These are phyloP conservation scores for Panaeolus cyanescens DNA, from an alignment of 768 basidiomycete genomes.

Conservation along the genomic window DNA sequence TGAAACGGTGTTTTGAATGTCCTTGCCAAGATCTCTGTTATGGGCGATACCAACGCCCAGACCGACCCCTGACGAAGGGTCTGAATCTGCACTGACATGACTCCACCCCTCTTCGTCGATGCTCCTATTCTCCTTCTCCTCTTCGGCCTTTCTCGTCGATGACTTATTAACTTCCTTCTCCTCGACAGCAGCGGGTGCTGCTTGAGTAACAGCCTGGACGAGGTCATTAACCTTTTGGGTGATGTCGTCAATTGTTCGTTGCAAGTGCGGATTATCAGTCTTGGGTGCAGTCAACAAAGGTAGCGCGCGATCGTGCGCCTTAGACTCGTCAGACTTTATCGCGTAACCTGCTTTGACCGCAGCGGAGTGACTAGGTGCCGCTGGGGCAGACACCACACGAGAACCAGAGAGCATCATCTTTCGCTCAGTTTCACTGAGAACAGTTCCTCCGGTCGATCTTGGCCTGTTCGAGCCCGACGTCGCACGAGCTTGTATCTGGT, in stretches of 20 bases:
- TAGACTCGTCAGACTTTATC: not conserved
- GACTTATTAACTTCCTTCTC: not conserved
- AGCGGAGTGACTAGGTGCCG: not conserved
- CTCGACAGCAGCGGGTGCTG: not conserved
- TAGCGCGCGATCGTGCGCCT: slow-evolving; percentile 17
- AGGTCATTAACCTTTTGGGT: slow-evolving; percentile 48
- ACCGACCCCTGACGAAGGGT: slow-evolving; percentile 28
- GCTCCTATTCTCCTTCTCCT: slow-evolving; percentile 47
- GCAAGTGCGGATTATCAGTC: slow-evolving; percentile 39
- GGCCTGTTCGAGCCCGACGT: slow-evolving; percentile 13
- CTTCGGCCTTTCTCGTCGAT: slow-evolving; percentile 18
- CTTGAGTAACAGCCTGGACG: slow-evolving; percentile 24
- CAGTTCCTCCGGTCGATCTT: slow-evolving; percentile 16
- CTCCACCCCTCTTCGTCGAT: slow-evolving; percentile 40
- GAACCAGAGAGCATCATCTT: slow-evolving; percentile 14
- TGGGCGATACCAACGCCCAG: slow-evolving; percentile 35
- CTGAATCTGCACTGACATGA: slow-evolving; percentile 35
- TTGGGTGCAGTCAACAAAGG: slow-evolving; percentile 46
- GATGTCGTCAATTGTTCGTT: slow-evolving; percentile 44
- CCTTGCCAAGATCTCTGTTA: slow-evolving; percentile 57
- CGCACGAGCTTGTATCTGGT: slow-evolving; percentile 19
- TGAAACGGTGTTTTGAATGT: slow-evolving; percentile 33
- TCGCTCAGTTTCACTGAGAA: slow-evolving; percentile 17
- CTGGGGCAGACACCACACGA: slow-evolving; percentile 6
- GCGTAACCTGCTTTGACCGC: not conserved